A percentile compares a stretch with the other conserved stretches of the same genome.
Evolutionary conservation across 2,329 filamentous ascomycete genomes (phyloP).

Genomic region (Rhytidhysteron rufulum): DNA sequence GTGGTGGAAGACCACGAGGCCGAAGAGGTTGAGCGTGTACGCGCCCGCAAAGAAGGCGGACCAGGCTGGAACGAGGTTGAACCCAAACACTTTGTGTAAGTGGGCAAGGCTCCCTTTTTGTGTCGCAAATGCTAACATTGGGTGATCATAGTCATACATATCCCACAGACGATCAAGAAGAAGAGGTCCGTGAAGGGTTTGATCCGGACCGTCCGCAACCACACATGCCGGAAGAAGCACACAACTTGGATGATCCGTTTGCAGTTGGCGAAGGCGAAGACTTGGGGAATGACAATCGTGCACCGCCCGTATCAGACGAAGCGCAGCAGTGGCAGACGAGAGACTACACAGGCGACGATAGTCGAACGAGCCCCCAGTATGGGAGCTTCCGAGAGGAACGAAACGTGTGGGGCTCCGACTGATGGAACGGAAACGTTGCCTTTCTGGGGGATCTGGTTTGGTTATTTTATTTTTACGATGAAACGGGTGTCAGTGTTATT

Average conservation of each 20-base stretch:
- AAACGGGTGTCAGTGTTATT: neutral
- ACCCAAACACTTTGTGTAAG: slow-evolving; percentile 54
- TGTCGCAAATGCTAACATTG: slow-evolving; percentile 6
- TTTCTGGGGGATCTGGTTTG: neutral
- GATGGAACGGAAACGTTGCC: slow-evolving; percentile 9
- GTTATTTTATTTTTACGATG: neutral
- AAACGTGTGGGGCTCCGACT: slow-evolving; percentile 34
- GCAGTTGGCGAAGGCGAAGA: slow-evolving; percentile 39
- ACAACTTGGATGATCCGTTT: slow-evolving; percentile 45
- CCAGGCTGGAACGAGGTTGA: slow-evolving; percentile 57
- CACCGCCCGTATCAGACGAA: slow-evolving; percentile 39
- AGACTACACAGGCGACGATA: slow-evolving; percentile 19
- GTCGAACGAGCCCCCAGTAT: slow-evolving; percentile 32
- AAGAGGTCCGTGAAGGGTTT: slow-evolving; percentile 54
- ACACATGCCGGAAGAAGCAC: slow-evolving; percentile 39
- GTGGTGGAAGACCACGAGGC: slow-evolving; percentile 62
- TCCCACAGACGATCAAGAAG: slow-evolving; percentile 42
- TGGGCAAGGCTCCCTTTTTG: slow-evolving; percentile 7
- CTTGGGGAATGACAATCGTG: slow-evolving; percentile 29
- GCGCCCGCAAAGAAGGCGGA: slow-evolving; percentile 59
- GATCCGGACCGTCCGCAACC: slow-evolving; percentile 46
- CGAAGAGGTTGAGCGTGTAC: slow-evolving; percentile 59
- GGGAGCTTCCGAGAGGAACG: slow-evolving; percentile 42
- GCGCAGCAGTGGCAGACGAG: slow-evolving; percentile 41
- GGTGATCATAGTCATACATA: slow-evolving; percentile 41